Conservation (phyloP, 306 rosid genomes). For the Vigna nakashimae region DNA sequence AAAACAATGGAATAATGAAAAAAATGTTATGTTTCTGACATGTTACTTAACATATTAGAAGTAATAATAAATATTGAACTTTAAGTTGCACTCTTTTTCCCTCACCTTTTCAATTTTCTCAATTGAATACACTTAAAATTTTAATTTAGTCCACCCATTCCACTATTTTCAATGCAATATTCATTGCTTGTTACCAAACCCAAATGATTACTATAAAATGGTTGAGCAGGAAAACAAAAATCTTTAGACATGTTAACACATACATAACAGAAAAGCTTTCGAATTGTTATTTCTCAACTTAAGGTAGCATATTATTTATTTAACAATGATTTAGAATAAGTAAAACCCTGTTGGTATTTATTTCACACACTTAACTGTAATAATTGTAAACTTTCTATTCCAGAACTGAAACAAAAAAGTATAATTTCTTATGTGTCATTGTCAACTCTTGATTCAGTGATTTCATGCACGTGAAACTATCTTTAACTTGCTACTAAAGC, state of each 20-base stretch:
- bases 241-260: background rate
- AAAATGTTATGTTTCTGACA: conserved; percentile 37
- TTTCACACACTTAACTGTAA: background rate
- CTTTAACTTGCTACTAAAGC: conserved; percentile 19
- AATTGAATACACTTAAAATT: conserved; percentile 23
- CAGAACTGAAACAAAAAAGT: conserved; percentile 16
- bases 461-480: background rate
- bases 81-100: background rate
- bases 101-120: conserved; percentile 13
- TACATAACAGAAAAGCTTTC: conserved; percentile 4
- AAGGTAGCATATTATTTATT: background rate
- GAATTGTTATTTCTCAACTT: conserved; percentile 7
- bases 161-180: background rate
- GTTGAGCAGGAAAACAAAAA: conserved; percentile 23
- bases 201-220: background rate
- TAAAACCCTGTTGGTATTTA: conserved; percentile 19
- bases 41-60: background rate
- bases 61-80: background rate
- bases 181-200: conserved; percentile 1
- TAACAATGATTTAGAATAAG: conserved; percentile 16
- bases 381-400: background rate
- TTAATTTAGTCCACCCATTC: conserved; percentile 6
- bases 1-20: conserved; percentile 29
- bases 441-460: background rate
- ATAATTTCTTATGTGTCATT: conserved; percentile 12